Conservation (phyloP, 108 stramenopile genomes). For the Cylindrotheca closterium region DNA sequence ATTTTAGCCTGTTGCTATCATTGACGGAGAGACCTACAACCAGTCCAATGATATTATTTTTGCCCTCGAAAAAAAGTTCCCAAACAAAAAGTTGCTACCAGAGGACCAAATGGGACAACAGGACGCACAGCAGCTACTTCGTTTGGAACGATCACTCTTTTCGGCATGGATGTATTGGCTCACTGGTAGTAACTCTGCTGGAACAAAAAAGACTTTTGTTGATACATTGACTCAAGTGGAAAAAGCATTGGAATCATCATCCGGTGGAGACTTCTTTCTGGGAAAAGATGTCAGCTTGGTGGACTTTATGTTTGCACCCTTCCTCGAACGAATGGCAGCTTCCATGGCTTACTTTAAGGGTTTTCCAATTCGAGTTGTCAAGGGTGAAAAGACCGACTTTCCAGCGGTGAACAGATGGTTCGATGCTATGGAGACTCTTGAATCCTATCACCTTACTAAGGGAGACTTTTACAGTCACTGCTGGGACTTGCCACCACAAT, state of each 20-base stretch:
- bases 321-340: conserved; percentile 90
- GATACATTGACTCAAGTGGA: conserved; percentile 70
- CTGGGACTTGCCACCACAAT: conserved; percentile 94
- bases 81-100: conserved; percentile 38
- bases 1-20: conserved; percentile 68
- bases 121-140: conserved; percentile 55
- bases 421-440: conserved; percentile 86
- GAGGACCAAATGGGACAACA: conserved; percentile 7
- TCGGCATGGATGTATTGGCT: conserved; percentile 92
- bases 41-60: conserved; percentile 84
- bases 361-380: conserved; percentile 72
- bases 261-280: conserved; percentile 82
- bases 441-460: conserved; percentile 83
- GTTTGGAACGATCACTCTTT: conserved; percentile 85
- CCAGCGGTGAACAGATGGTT: conserved; percentile 88
- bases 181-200: conserved; percentile 45
- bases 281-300: conserved; percentile 68
- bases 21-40: conserved; percentile 66
- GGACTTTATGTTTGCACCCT: conserved; percentile 82
- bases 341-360: conserved; percentile 90
- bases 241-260: conserved; percentile 34
- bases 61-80: conserved; percentile 66
- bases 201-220: conserved; percentile 45
- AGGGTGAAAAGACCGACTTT: conserved; percentile 50
- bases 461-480: conserved; percentile 92